Evolutionary conservation across 768 basidiomycete genomes (phyloP), one percentile per base, ranked within the genome.

Genomic region (Solioccasus polychromus): DNA sequence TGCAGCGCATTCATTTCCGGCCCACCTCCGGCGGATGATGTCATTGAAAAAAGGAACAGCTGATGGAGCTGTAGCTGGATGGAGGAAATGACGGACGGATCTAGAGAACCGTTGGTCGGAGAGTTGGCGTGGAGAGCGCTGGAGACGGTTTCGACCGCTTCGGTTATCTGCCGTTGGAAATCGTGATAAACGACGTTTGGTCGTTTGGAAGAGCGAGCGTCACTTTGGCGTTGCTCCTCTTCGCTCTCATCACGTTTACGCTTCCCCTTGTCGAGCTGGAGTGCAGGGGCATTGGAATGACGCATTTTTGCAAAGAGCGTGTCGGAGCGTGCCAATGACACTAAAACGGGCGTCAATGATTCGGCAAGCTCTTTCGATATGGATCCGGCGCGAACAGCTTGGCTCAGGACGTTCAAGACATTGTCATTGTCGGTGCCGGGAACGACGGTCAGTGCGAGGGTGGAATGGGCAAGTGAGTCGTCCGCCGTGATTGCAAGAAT

Each of bases 11-110:
- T 75, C 68, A 76, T 78, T 41, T 76, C 75, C 38, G 60, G 68
- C 24, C 77, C 81, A 22, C 73, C 74, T 22, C 69, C 64, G 6
- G 77, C 65, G 11, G 81, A 80, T 28, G 82, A 85, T 10, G 85
- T 89, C 47, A 88, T 80, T 2, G 83, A 78, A 60, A 90, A 91
- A 23, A 88, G 71, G 60, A 88, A 89, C 9, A 88, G 70, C 51
- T 88, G 86, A 51, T 90, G 86, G 12, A 90, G 74, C 28, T 79
- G 80, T 11, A 79, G 65, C 45, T 86, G 85, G 22, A 90, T 80
- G 38, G 85, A 81, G n/a, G 82, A 69, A 39, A 90, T 77, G 46
- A 86, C 62, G 23, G 72, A 57, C 11, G 83, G 72, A 54, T 81
- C 78, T 38, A 84, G 70, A 3, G 73, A 63, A 31, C 71, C 72